Evolutionary conservation across 352 stramenopile species (phyloP).

Genomic region (Pythium dissotocum): DNA sequence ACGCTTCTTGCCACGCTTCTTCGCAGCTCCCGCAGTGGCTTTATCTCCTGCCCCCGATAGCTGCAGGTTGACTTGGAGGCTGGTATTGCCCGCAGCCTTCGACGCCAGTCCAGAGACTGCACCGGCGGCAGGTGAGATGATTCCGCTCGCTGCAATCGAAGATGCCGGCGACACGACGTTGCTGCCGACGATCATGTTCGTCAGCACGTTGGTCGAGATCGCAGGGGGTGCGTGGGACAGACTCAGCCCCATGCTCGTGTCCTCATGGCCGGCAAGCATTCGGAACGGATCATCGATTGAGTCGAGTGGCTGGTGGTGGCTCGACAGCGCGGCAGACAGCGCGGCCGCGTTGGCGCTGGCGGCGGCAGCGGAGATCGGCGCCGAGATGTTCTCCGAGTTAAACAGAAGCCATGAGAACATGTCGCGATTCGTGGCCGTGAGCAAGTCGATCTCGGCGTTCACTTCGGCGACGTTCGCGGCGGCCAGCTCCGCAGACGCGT

Average conservation of each 20-base stretch:
- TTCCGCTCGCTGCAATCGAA: background rate
- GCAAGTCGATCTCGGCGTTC: constrained; percentile 61
- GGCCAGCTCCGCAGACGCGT: constrained; percentile 22
- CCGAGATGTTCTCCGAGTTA: constrained; percentile 85
- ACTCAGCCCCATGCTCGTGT: constrained; percentile 39
- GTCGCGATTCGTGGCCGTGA: constrained; percentile 70
- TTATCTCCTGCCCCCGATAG: constrained; percentile 13
- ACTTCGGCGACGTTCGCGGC: constrained; percentile 29
- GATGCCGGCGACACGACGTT: constrained; percentile 1
- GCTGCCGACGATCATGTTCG: constrained; percentile 7
- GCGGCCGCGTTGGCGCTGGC: constrained; percentile 12
- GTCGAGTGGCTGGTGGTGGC: constrained; percentile 34
- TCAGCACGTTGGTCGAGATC: constrained; percentile 14
- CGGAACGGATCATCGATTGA: constrained; percentile 62
- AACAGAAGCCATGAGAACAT: constrained; percentile 88
- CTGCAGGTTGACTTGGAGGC: constrained; percentile 21
- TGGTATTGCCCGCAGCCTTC: constrained; percentile 16
- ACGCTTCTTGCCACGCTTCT: constrained; percentile 60
- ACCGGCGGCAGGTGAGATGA: constrained; percentile 20
- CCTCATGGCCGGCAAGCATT: constrained; percentile 47
- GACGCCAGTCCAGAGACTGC: constrained; percentile 19
- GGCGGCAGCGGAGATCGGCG: constrained; percentile 21
- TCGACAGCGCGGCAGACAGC: constrained; percentile 23
- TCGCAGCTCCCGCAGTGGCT: constrained; percentile 21
- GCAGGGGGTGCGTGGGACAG: constrained; percentile 27